These are phyloP conservation scores for Rubia yunnanensis DNA, from an alignment of 257 asterid genomes.

Conservation along the genomic window DNA sequence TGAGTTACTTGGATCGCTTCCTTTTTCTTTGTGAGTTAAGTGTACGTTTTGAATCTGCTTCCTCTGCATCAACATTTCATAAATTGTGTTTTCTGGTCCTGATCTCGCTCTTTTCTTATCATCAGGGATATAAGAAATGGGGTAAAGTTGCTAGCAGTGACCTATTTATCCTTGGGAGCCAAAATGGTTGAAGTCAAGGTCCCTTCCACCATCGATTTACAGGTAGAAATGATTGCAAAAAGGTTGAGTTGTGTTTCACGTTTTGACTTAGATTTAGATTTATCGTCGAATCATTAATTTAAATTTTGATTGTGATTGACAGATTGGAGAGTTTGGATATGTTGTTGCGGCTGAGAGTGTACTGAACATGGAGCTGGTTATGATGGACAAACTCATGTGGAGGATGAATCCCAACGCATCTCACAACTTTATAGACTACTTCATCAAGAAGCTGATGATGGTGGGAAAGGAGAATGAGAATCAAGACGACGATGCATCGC, in stretches of 20 bases:
- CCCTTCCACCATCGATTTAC: slow-evolving; percentile 49
- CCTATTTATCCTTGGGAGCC: slow-evolving; percentile 66
- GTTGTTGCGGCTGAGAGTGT: too few relatives aligned
- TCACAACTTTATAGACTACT: slow-evolving; percentile 48
- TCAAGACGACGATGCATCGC: not conserved
- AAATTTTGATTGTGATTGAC: not conserved
- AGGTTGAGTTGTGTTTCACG: too few relatives aligned
- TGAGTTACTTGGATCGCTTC: slow-evolving; percentile 34
- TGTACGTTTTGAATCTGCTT: slow-evolving; percentile 20
- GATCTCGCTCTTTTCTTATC: slow-evolving; percentile 8
- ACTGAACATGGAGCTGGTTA: too few relatives aligned
- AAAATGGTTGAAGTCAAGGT: slow-evolving; percentile 59
- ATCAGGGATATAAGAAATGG: slow-evolving; percentile 48
- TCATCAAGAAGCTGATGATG: slow-evolving; percentile 30
- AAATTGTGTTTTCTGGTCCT: slow-evolving; percentile 7
- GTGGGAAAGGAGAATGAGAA: not conserved
- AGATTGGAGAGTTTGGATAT: slow-evolving; percentile 56
- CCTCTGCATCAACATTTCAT: slow-evolving; percentile 11
- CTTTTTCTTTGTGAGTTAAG: slow-evolving; percentile 26
- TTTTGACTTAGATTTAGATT: not conserved
- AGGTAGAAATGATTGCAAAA: slow-evolving; percentile 30
- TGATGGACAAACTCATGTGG: slow-evolving; percentile 60
- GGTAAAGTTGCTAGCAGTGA: slow-evolving; percentile 50
- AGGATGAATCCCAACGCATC: slow-evolving; percentile 59
- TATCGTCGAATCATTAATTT: not conserved